Evolutionary conservation across 78 protist genomes (phyloP).

Genomic region (Neovahlkampfia damariscottae): DNA sequence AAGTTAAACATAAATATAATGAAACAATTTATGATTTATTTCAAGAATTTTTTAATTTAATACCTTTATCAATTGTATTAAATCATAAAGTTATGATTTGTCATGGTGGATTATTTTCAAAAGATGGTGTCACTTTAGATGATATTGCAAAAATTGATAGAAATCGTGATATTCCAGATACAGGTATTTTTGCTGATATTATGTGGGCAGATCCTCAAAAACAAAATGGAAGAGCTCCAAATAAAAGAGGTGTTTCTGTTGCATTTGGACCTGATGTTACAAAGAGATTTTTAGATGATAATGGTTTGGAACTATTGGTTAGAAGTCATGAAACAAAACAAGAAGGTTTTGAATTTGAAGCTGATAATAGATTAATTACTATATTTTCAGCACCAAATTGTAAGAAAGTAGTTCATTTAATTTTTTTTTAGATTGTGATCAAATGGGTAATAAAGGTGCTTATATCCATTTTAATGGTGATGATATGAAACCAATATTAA

Average conservation of each 20-base stretch:
- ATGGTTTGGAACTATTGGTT: constrained; percentile 60
- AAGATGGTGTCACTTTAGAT: constrained; percentile 73
- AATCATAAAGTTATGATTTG: constrained; percentile 34
- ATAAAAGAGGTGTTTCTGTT: constrained; percentile 80
- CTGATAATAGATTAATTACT: constrained; percentile 70
- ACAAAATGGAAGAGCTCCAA: constrained; percentile 56
- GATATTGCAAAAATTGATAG: constrained; percentile 58
- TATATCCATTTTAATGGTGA: constrained; percentile 37
- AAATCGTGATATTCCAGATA: constrained; percentile 57
- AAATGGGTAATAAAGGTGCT: constrained; percentile 85
- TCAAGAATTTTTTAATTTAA: constrained; percentile 54
- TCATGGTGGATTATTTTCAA: constrained; percentile 82
- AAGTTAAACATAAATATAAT: constrained; percentile 45
- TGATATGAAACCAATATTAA: constrained; percentile 5
- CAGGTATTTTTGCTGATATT: constrained; percentile 72
- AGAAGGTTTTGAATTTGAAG: constrained; percentile 67
- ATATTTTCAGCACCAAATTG: constrained; percentile 91
- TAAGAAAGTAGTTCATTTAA: too few species aligned
- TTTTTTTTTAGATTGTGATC: too few species aligned
- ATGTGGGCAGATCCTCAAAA: constrained; percentile 87
- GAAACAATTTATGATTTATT: constrained; percentile 44
- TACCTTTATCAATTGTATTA: constrained; percentile 68
- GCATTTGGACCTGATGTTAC: constrained; percentile 90
- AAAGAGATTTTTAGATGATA: constrained; percentile 46
- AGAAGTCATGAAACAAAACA: constrained; percentile 86